These are phyloP conservation scores for Codiaeum variegatum DNA, from an alignment of 441 rosid genomes.

Conservation along the genomic window DNA sequence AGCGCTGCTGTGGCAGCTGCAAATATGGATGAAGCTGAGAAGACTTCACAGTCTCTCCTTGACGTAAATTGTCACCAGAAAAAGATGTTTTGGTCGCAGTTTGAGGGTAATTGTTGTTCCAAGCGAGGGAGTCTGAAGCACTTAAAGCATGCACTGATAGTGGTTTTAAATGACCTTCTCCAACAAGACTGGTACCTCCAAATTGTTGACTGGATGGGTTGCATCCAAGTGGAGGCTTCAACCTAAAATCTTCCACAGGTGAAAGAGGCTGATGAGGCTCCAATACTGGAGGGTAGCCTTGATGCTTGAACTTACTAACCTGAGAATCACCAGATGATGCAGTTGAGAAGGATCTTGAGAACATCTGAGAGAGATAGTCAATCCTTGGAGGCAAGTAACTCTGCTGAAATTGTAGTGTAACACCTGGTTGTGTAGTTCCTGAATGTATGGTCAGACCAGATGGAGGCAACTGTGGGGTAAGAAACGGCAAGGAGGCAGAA, in stretches of 20 bases:
- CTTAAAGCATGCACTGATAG: constrained; percentile 20
- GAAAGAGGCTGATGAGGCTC: constrained; percentile 24
- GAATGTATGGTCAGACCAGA: constrained; percentile 18
- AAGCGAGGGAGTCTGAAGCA: constrained; percentile 24
- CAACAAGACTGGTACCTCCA: constrained; percentile 20
- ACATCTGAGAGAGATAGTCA: constrained; percentile 31
- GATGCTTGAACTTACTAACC: constrained; percentile 34
- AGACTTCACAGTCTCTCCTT: constrained; percentile 30
- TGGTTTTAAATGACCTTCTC: constrained; percentile 22
- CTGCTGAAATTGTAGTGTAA: constrained; percentile 33
- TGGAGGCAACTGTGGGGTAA: constrained; percentile 19
- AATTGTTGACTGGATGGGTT: constrained; percentile 26
- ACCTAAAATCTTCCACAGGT: constrained; percentile 25
- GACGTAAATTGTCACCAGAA: constrained; percentile 28
- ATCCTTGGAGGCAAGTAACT: constrained; percentile 31
- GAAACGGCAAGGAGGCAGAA: constrained; percentile 29
- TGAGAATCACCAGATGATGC: constrained; percentile 29
- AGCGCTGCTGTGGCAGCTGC: constrained; percentile 32
- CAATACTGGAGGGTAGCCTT: constrained; percentile 26
- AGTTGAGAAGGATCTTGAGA: constrained; percentile 29
- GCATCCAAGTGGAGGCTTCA: constrained; percentile 21
- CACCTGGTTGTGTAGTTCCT: constrained; percentile 22
- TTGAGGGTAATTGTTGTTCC: constrained; percentile 24
- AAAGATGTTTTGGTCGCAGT: constrained; percentile 26
- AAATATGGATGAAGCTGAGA: constrained; percentile 33